phyloP scores from a whole-genome alignment of 176 grass and related monocot genomes.

The Rhipidocladum racemiflorum region DNA sequence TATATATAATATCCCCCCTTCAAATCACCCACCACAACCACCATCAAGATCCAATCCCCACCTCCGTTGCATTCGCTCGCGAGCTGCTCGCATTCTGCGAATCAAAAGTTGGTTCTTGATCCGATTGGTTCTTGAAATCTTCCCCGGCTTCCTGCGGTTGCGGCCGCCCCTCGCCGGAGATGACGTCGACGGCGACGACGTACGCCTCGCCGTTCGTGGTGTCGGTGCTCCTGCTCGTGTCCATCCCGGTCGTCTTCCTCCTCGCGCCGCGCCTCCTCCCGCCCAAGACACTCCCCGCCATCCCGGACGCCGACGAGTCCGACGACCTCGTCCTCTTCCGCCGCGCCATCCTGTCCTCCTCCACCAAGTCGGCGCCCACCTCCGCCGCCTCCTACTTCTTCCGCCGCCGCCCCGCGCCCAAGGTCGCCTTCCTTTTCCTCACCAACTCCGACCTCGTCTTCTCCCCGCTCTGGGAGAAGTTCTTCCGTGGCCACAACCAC shows the following conservation, averaged over 20 bases:
- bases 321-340: conserved; percentile 95
- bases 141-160: not conserved
- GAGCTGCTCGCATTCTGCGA: conserved; percentile 8
- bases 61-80: conserved; percentile 25
- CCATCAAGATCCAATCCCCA: conserved; percentile 33
- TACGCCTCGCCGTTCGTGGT: conserved; percentile 65
- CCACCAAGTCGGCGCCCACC: conserved; percentile 39
- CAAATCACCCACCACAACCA: not conserved
- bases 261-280: conserved; percentile 70
- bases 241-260: conserved; percentile 67
- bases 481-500: conserved; percentile 56
- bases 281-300: conserved; percentile 79
- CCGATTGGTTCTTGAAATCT: not conserved
- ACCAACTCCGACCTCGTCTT: conserved; percentile 79
- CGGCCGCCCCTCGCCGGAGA: conserved; percentile 29
- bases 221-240: conserved; percentile 58
- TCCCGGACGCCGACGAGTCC: conserved; percentile 79
- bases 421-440: conserved; percentile 93
- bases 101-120: not conserved
- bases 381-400: conserved; percentile 37
- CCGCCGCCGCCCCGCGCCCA: conserved; percentile 50
- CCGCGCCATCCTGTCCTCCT: conserved; percentile 73
- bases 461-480: conserved; percentile 86
- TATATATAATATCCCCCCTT: conserved; percentile 11
- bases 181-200: conserved; percentile 43